Conservation (phyloP, 2,329 filamentous ascomycete genomes). For the Fusarium sp. region DNA sequence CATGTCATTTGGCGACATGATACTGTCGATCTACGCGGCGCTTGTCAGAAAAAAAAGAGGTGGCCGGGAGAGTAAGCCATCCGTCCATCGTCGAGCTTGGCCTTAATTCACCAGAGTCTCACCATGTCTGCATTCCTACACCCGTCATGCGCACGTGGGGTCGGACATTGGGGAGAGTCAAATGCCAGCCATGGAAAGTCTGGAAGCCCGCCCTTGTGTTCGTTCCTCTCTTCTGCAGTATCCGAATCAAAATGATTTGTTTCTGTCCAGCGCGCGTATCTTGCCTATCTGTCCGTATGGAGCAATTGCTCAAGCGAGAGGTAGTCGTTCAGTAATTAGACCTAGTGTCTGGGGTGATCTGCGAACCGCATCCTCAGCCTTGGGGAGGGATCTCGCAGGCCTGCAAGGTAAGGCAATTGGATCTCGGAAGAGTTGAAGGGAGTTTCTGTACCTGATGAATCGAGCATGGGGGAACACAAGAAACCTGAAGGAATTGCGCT, state of each 20-base stretch:
- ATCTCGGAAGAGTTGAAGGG: background rate
- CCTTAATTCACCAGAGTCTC: constrained; percentile 26
- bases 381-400: constrained; percentile 20
- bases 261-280: background rate
- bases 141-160: constrained; percentile 28
- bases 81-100: constrained; percentile 16
- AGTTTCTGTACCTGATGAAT: background rate
- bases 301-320: background rate
- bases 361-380: constrained; percentile 26
- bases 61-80: constrained; percentile 29
- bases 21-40: constrained; percentile 20
- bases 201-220: constrained; percentile 21
- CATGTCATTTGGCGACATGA: constrained; percentile 17
- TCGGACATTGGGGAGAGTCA: constrained; percentile 28
- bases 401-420: constrained; percentile 27
- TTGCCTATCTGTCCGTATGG: background rate
- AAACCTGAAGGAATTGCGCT: background rate
- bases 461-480: constrained; percentile 8
- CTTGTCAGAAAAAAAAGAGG: constrained; percentile 13
- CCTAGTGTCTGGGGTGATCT: constrained; percentile 19
- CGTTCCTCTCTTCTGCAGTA: constrained; percentile 10
- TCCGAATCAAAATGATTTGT: background rate
- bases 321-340: background rate
- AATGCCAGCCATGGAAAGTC: constrained; percentile 35
- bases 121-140: constrained; percentile 31